A percentile compares a stretch with the other conserved stretches of the same genome.
Evolutionary conservation across 202 grass and related monocot species (phyloP).

Genomic region (Carex sylvatica): DNA sequence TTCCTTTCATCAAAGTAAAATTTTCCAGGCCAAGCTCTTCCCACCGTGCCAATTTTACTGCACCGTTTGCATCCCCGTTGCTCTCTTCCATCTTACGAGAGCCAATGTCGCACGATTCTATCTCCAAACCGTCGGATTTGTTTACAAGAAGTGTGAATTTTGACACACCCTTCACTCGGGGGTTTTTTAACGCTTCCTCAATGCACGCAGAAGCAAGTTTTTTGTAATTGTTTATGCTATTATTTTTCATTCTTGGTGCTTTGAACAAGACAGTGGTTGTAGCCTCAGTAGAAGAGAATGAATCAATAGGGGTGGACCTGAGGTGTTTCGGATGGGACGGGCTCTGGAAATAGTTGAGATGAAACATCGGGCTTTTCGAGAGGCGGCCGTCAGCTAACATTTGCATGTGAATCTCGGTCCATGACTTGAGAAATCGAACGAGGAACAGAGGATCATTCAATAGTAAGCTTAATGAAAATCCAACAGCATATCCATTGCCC

Average conservation of each 20-base stretch:
- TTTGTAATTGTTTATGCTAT: neutral
- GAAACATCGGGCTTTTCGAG: conserved; percentile 36
- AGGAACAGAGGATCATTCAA: conserved; percentile 55
- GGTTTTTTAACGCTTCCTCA: conserved; percentile 9
- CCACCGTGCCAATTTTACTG: conserved; percentile 28
- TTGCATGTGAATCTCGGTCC: conserved; percentile 44
- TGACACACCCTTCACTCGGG: neutral
- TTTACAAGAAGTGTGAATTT: conserved; percentile 40
- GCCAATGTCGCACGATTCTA: conserved; percentile 14
- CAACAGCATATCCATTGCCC: conserved; percentile 54
- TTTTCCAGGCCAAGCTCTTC: conserved; percentile 47
- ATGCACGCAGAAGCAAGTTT: conserved; percentile 47
- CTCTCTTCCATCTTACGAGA: neutral
- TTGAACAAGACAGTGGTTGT: conserved; percentile 49
- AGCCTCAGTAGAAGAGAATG: neutral
- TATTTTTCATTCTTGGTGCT: neutral
- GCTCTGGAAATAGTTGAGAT: conserved; percentile 45
- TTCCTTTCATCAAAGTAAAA: conserved; percentile 34
- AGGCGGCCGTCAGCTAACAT: conserved; percentile 30
- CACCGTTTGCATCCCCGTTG: neutral
- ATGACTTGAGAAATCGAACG: conserved; percentile 50
- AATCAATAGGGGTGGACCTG: conserved; percentile 36
- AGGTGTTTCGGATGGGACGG: conserved; percentile 28
- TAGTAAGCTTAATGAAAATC: conserved; percentile 61
- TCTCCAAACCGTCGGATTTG: conserved; percentile 22